A percentile compares a stretch with the other conserved stretches of the same genome.
phyloP scores from a whole-genome alignment of 257 asterid species.

The Nicotiana tomentosiformis region DNA sequence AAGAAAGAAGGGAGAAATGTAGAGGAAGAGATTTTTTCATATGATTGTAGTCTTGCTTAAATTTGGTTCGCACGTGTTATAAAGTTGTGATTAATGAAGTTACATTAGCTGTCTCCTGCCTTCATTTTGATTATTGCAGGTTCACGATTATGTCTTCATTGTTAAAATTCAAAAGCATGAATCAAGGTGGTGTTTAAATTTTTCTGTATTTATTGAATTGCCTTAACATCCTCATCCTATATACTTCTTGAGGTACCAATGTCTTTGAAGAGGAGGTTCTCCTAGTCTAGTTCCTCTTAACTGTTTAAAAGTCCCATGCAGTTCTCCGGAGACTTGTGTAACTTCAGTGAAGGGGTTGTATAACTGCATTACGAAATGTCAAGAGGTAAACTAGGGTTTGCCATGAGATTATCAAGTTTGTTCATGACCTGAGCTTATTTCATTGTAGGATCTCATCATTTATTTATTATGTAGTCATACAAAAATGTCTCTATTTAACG shows the following conservation, averaged over 20 bases:
- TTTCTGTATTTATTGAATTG: neutral
- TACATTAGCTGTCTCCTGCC: neutral
- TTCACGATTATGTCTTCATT: neutral
- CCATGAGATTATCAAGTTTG: neutral
- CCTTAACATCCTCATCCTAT: neutral
- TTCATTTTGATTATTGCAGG: neutral
- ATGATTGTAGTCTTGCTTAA: neutral
- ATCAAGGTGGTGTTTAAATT: neutral
- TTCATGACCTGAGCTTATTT: neutral
- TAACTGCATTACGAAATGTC: neutral
- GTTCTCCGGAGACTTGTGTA: neutral
- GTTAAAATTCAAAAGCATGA: neutral
- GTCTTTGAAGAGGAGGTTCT: constrained; percentile 3
- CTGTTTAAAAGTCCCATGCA: neutral
- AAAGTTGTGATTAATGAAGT: neutral
- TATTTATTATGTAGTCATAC: neutral
- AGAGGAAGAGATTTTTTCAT: neutral
- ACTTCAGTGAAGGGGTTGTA: neutral
- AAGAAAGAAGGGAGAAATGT: neutral
- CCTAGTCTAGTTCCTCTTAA: neutral
- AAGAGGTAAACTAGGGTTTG: neutral
- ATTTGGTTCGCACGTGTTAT: neutral
- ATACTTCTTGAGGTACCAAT: neutral
- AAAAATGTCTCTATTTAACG: neutral
- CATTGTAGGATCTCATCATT: neutral